Evolutionary conservation across 1,139 yeast genomes (phyloP).

Genomic region (Debaryomyces singareniensis): DNA sequence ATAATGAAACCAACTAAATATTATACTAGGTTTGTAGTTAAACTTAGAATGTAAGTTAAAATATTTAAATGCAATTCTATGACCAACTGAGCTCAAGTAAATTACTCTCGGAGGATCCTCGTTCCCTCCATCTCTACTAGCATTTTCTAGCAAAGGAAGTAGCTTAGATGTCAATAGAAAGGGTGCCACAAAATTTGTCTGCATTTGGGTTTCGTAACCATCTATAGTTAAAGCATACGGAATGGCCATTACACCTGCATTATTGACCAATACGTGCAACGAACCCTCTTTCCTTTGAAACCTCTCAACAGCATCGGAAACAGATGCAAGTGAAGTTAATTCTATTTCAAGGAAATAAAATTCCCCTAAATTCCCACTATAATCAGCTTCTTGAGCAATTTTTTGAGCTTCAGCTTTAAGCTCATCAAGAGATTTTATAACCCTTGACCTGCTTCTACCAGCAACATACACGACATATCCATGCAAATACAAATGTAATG

Average conservation of each 20-base stretch:
- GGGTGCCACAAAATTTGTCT: slow-evolving; percentile 74
- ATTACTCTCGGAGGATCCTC: slow-evolving; percentile 45
- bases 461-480: slow-evolving; percentile 38
- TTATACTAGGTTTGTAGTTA: slow-evolving; percentile 53
- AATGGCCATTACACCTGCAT: slow-evolving; percentile 79
- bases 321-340: slow-evolving; percentile 51
- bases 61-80: slow-evolving; percentile 47
- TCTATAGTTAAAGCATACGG: slow-evolving; percentile 63
- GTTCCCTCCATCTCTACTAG: slow-evolving; percentile 18
- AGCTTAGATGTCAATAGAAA: slow-evolving; percentile 62
- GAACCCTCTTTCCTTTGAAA: slow-evolving; percentile 44
- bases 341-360: slow-evolving; percentile 58
- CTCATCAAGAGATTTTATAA: slow-evolving; percentile 29
- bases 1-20: slow-evolving; percentile 76
- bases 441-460: slow-evolving; percentile 33
- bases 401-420: slow-evolving; percentile 21
- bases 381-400: slow-evolving; percentile 4
- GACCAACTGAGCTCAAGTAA: slow-evolving; percentile 67
- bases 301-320: slow-evolving; percentile 47
- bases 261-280: slow-evolving; percentile 62
- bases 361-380: slow-evolving; percentile 44
- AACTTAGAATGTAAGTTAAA: slow-evolving; percentile 48
- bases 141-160: slow-evolving; percentile 45
- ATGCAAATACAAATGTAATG: slow-evolving; percentile 35
- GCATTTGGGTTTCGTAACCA: slow-evolving; percentile 74